Evolutionary conservation across 805 yeast genomes (phyloP).

Genomic region (Yarrowia keelungensis): DNA sequence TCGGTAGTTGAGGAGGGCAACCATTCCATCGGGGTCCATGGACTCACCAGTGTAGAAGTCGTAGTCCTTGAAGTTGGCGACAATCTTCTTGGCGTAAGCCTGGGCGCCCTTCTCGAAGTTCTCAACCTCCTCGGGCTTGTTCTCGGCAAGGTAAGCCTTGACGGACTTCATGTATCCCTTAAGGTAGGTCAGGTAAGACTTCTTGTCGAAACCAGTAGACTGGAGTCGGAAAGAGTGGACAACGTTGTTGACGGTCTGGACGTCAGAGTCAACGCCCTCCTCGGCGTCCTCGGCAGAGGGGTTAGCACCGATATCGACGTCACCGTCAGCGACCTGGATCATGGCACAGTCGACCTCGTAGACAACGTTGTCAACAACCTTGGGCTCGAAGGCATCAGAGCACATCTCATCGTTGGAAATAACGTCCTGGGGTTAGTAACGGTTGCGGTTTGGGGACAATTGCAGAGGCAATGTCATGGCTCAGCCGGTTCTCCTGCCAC

Average conservation of each 20-base stretch:
- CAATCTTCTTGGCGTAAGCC: slow-evolving; percentile 93
- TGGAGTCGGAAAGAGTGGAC: slow-evolving; percentile 98
- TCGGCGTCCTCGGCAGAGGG: slow-evolving; percentile 97
- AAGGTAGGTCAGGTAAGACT: slow-evolving; percentile 94
- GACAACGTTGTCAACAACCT: slow-evolving; percentile 86
- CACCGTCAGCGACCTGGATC: slow-evolving; percentile 83
- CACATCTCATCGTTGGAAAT: slow-evolving; percentile 90
- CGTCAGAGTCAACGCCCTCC: slow-evolving; percentile 83
- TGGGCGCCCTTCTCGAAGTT: slow-evolving; percentile 97
- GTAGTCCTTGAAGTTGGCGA: slow-evolving; percentile 97
- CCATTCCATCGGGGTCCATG: slow-evolving; percentile 99
- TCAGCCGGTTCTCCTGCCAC: background rate
- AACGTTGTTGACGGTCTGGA: slow-evolving; percentile 96
- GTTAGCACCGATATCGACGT: slow-evolving; percentile 98
- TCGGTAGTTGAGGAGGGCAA: slow-evolving; percentile 98
- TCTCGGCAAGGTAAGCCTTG: slow-evolving; percentile 89
- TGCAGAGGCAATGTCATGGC: background rate
- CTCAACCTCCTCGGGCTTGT: slow-evolving; percentile 84
- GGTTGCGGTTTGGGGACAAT: background rate
- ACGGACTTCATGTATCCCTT: slow-evolving; percentile 98
- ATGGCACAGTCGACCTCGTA: slow-evolving; percentile 96
- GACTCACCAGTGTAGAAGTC: slow-evolving; percentile 99
- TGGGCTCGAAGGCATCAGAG: slow-evolving; percentile 95
- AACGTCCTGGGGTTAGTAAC: slow-evolving; percentile 62
- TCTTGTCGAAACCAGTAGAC: slow-evolving; percentile 96